A percentile compares a stretch with the other conserved stretches of the same genome.
Evolutionary conservation across 2,329 filamentous ascomycete genomes (phyloP).

Genomic region (Cordyceps cateniannulata): DNA sequence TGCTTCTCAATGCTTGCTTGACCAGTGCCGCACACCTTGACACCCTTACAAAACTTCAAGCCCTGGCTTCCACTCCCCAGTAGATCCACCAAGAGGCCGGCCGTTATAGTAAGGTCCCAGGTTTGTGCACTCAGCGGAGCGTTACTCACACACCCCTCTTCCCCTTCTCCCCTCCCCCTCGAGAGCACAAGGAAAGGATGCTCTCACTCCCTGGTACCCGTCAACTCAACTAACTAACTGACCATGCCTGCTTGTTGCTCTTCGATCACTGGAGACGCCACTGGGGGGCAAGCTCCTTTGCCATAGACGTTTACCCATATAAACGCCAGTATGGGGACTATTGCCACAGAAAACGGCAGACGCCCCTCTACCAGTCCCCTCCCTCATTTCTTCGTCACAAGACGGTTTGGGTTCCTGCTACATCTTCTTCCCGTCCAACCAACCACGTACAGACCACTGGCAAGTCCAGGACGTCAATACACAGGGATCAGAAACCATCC

Average conservation of each 20-base stretch:
- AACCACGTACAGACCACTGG: not conserved
- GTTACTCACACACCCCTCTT: not conserved
- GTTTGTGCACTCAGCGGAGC: not conserved
- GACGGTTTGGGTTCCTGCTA: slow-evolving; percentile 3
- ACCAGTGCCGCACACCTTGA: not conserved
- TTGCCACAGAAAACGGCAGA: slow-evolving; percentile 8
- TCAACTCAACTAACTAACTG: not conserved
- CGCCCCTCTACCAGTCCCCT: slow-evolving; percentile 1
- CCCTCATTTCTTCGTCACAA: slow-evolving; percentile 9
- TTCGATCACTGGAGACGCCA: slow-evolving; percentile 12
- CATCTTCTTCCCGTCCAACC: not conserved
- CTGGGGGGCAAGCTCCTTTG: slow-evolving; percentile 10
- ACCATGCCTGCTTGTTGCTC: slow-evolving; percentile 2
- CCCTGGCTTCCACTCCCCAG: not conserved
- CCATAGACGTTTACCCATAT: slow-evolving; percentile 10
- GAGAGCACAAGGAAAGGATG: not conserved
- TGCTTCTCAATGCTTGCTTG: not conserved
- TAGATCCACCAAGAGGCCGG: not conserved
- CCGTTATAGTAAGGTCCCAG: not conserved
- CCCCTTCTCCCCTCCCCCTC: no score
- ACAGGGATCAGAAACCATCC: slow-evolving; percentile 1
- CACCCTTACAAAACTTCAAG: not conserved
- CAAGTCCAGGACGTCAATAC: not conserved
- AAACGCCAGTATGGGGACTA: slow-evolving; percentile 6
- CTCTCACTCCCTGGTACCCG: not conserved